These are phyloP conservation scores for Hypoxylon sp. DNA, from an alignment of 2,329 filamentous ascomycete genomes.

Conservation along the genomic window DNA sequence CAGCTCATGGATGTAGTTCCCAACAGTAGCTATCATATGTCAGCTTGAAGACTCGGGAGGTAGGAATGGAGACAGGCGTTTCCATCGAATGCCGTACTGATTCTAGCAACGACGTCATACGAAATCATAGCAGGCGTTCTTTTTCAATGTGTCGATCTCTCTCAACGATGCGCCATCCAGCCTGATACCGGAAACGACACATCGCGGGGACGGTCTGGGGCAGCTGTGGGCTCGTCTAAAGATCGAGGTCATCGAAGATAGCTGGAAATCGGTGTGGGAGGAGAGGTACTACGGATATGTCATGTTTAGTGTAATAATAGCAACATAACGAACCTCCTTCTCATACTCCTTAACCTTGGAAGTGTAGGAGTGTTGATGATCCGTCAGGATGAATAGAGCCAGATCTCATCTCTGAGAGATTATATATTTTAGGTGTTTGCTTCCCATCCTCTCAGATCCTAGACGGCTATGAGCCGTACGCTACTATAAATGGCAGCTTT, in stretches of 20 bases:
- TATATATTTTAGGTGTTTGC: not conserved
- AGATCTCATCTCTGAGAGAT: not conserved
- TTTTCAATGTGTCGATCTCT: not conserved
- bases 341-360: no score
- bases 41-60: no score
- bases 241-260: not conserved
- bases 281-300: not conserved
- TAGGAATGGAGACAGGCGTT: no score
- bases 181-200: not conserved
- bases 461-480: not conserved
- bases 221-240: not conserved
- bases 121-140: not conserved
- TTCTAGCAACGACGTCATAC: not conserved
- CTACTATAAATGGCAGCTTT: conserved; percentile 3
- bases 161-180: not conserved
- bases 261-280: no score
- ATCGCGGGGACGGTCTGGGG: not conserved
- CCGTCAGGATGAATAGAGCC: no score
- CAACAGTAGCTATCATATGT: not conserved
- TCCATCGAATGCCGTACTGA: not conserved
- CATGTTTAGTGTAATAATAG: no score
- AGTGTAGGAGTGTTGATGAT: no score
- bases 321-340: no score
- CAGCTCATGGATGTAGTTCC: not conserved
- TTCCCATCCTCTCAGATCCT: not conserved